phyloP scores from a whole-genome alignment of 2,329 filamentous ascomycete species.

The Coniochaeta hoffmannii region DNA sequence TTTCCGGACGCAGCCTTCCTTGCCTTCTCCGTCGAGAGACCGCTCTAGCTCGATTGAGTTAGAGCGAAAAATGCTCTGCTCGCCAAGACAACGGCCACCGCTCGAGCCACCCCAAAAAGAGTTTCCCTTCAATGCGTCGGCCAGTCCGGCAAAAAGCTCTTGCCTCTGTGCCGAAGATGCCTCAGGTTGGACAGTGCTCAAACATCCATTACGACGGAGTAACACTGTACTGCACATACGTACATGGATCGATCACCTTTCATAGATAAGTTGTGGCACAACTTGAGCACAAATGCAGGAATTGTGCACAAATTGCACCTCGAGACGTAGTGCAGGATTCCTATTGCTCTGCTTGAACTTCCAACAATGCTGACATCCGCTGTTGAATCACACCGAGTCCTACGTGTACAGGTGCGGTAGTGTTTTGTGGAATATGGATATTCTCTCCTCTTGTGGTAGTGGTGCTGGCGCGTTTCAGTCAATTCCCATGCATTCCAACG shows the following conservation, averaged over 20 bases:
- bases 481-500: too few relatives aligned
- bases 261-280: not conserved
- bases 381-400: too few relatives aligned
- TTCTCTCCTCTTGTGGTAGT: too few relatives aligned
- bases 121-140: not conserved
- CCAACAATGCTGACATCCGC: not conserved
- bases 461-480: too few relatives aligned
- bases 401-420: too few relatives aligned
- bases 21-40: not conserved
- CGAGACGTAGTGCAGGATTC: too few relatives aligned
- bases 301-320: not conserved
- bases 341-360: too few relatives aligned
- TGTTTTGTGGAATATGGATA: too few relatives aligned
- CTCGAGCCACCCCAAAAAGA: not conserved
- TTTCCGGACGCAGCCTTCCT: slow-evolving; percentile 2
- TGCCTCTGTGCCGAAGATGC: not conserved
- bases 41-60: not conserved
- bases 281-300: not conserved
- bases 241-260: too few relatives aligned
- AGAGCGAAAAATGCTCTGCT: not conserved
- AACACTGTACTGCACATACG: too few relatives aligned
- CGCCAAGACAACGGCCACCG: not conserved
- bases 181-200: not conserved
- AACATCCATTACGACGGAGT: too few relatives aligned
- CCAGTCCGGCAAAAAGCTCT: not conserved